Percentiles rank a stretch among this genome's conserved stretches.
Evolutionary conservation across 495 filamentous ascomycete species (phyloP).

Genomic region (Coniosporium apollinis): DNA sequence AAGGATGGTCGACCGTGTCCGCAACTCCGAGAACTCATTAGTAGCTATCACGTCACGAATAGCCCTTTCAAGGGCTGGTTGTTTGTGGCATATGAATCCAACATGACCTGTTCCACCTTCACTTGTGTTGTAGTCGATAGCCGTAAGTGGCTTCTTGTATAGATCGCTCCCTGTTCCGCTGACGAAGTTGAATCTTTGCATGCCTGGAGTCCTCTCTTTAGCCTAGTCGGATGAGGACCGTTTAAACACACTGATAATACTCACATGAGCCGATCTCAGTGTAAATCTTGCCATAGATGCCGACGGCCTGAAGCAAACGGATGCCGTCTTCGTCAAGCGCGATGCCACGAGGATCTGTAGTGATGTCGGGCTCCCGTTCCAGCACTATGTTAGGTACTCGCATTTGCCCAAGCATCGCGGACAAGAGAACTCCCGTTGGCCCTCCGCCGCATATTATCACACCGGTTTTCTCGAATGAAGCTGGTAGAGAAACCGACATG

Average conservation of each 20-base stretch:
- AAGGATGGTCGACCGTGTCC: slow-evolving; percentile 21
- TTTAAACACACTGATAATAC: slow-evolving; percentile 4
- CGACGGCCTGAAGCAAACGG: slow-evolving; percentile 29
- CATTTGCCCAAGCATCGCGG: slow-evolving; percentile 17
- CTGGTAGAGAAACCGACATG: background rate
- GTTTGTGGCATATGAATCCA: slow-evolving; percentile 23
- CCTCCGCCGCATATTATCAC: slow-evolving; percentile 3
- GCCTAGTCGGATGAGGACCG: slow-evolving; percentile 4
- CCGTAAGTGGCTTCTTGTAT: slow-evolving; percentile 13
- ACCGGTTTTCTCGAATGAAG: background rate
- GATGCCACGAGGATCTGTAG: slow-evolving; percentile 34
- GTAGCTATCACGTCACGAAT: slow-evolving; percentile 11
- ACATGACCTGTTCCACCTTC: slow-evolving; percentile 23
- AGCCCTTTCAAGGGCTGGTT: slow-evolving; percentile 17
- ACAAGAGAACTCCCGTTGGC: slow-evolving; percentile 3
- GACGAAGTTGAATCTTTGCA: slow-evolving; percentile 19
- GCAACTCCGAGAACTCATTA: slow-evolving; percentile 19
- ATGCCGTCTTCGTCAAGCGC: slow-evolving; percentile 35
- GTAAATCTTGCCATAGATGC: slow-evolving; percentile 26
- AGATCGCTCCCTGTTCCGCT: slow-evolving; percentile 17
- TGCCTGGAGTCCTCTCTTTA: slow-evolving; percentile 12
- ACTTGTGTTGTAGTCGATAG: slow-evolving; percentile 20
- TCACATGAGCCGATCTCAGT: slow-evolving; percentile 22
- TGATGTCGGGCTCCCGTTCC: slow-evolving; percentile 29
- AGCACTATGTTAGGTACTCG: slow-evolving; percentile 24